These are phyloP conservation scores for Penicillium sclerotiorum DNA, from an alignment of 2,329 filamentous ascomycete genomes.

Conservation along the genomic window DNA sequence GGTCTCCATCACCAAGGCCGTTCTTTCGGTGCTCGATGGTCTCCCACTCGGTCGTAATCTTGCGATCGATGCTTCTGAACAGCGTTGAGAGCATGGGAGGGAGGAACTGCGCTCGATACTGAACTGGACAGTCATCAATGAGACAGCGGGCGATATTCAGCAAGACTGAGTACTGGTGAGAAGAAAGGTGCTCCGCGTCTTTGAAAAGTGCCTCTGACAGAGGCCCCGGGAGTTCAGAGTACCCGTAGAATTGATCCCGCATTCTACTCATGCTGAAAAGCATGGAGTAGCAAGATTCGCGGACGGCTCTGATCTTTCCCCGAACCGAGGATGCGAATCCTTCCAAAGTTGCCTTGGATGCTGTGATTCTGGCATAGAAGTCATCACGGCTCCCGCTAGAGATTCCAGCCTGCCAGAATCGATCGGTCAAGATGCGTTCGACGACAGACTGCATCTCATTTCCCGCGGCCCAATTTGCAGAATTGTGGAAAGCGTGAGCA, in stretches of 20 bases:
- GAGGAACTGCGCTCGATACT: slow-evolving; percentile 75
- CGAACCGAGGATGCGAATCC: slow-evolving; percentile 92
- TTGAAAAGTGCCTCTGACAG: slow-evolving; percentile 82
- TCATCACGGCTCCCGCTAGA: slow-evolving; percentile 94
- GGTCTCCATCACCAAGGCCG: slow-evolving; percentile 70
- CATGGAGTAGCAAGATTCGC: slow-evolving; percentile 92
- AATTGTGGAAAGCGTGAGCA: slow-evolving; percentile 88
- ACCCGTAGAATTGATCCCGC: slow-evolving; percentile 87
- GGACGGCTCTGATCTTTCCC: slow-evolving; percentile 82
- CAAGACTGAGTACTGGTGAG: slow-evolving; percentile 92
- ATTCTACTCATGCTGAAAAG: slow-evolving; percentile 90
- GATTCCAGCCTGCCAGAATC: slow-evolving; percentile 98
- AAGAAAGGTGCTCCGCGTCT: slow-evolving; percentile 79
- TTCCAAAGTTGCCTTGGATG: slow-evolving; percentile 86
- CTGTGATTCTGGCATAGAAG: slow-evolving; percentile 88
- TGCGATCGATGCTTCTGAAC: slow-evolving; percentile 83
- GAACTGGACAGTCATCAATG: slow-evolving; percentile 86
- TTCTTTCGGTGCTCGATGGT: slow-evolving; percentile 64
- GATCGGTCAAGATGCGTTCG: slow-evolving; percentile 81
- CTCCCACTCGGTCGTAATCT: slow-evolving; percentile 86
- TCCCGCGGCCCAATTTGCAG: slow-evolving; percentile 80
- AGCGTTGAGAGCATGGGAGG: slow-evolving; percentile 80
- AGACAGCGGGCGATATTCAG: slow-evolving; percentile 85
- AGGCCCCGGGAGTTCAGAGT: slow-evolving; percentile 77
- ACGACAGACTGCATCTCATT: slow-evolving; percentile 76